Base-by-base conservation (phyloP, 2,329 filamentous ascomycete genomes). In the Sarocladium oryzae region DNA sequence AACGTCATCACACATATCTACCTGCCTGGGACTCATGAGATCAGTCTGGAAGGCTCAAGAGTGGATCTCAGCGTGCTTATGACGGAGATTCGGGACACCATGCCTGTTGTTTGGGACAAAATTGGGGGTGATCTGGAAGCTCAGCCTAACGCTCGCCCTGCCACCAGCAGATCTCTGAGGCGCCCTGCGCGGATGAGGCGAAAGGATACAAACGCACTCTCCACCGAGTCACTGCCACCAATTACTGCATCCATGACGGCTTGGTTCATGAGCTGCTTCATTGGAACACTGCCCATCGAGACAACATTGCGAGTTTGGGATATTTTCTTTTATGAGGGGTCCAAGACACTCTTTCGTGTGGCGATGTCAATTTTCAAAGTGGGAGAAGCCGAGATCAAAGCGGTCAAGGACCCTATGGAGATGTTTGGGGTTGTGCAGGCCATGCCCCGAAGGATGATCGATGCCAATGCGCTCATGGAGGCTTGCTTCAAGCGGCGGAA, bases 241-340 rank as follows among this genome's bases (percentile, higher is more conserved):
- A 92, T 97, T 57, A 93, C 89, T 0, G 78, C 97, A 4, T 95
- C 90, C 58, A 89, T 93, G 67, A 96, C 91, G 9, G 88, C 91
- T 3, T 97, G 92, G 92, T 95, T 97, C 67, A 96, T 97, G 92
- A 95, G 88, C 46, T 88, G 93, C 60, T 96, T 93, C 66, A 93
- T 96, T 55, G 90, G 91, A 50, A 95, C 89, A 0, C 73, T 97
- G 16, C 92, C 92, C 2, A 90, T 95, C 55, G 92, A 97, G 69
- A 89, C 86, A 16, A 92, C 91, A 0, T 78, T 96, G 16, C 86
- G 92, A 7, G 89, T 96, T 1, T 97, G 92, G 92, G 92, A 97
- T 60, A 82, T 89, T 1, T 91, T 97, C 63, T 95, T 96, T 66
- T 96, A 95, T 67, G 92, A 97, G 68, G 92, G 92, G 3, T 90